Base-by-base conservation (phyloP, 257 asterid species). In the Solanum medicagineum region DNA sequence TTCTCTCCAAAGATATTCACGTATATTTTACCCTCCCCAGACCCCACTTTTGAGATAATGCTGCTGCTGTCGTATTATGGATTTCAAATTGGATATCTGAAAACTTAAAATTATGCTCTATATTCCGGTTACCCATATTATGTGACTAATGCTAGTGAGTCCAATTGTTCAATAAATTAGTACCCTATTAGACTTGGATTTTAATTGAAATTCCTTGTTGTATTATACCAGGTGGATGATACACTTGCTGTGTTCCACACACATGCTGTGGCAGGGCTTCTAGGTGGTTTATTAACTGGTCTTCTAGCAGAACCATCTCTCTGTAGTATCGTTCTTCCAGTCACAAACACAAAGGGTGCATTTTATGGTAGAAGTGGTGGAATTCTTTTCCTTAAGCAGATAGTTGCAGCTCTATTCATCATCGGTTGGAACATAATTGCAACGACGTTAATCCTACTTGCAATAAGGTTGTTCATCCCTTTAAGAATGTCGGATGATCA, bases 171-270 rank as follows among this genome's bases (percentile, higher is more conserved):
- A 36, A 36, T 36, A 36, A 36, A 36, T 36, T 36, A 36, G 40
- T 36, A 4, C 40, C 40, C 40, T 36, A 13, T 57, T 1, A 17
- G 60, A 16, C 10, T 55, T 17, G 40, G 40, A 36, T 55, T 57
- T 24, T 3, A 9, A 47, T 13, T 75, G 24, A 69, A 32, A 44
- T 40, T 77, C 1, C 47, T 26, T 77, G 26, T 53, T 77, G 49
- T 9, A 4, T 62, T 29, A 42, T 62, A 26, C 45, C 88, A 95
- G 98, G 97, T 95, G 11, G 98, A 95, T 62, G 98, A 95, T 56
- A 95, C 98, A 0, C 60, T 95, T 47, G 98, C 96, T 29, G 98
- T 95, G 81, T 95, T 95, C 87, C 92, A 95, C 84, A 95, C 98
- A 56, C 98, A 95, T 79, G 98, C 93, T 2, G 98, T 92, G 29